Base-by-base conservation (phyloP, 805 yeast species). In the Candida sanyiensis region DNA sequence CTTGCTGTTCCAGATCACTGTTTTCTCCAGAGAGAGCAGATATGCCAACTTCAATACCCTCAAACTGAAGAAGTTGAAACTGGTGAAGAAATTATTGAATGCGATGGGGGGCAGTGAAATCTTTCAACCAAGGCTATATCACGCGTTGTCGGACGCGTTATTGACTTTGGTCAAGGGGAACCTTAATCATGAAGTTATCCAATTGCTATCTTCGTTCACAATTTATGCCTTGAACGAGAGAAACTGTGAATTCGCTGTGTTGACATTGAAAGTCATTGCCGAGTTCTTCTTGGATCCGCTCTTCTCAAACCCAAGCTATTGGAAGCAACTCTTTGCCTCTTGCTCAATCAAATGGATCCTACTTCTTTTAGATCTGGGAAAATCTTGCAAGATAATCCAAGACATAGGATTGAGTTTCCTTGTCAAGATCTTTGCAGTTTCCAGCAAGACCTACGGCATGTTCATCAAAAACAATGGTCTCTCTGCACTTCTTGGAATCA, bases 331-430 rank as follows among this genome's bases (percentile, higher is more conserved):
- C 59, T 49, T 71, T 67, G 69, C 77, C 33, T 64, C 80, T 0
- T 65, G 84, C 3, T 73, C 85, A 1, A 67, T 80, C 6, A 82
- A 80, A 51, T 80, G 89, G 83, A 62, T 83, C 8, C 59, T 83
- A 9, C 54, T 83, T 11, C 52, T 83, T 10, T 59, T 73, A 37
- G 66, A 66, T 51, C 67, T 37, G 45, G 64, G 22, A 53, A 61
- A 33, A 70, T 49, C 35, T 32, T 55, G 54, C 44, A 59, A 55
- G 28, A 25, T 42, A 5, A 46, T 44, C 15, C 62, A 55, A n/a
- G 55, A 59, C 25, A 45, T 51, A 7, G 54, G 62, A 0, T 41
- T 68, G n/a, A 58, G 59, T n/a, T 56, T 84, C 11, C 54, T 84
- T 15, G 61, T 78, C 6, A 68, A 69, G 39, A 55, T 78, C 5